Evolutionary conservation across 768 basidiomycete genomes (phyloP).

Genomic region (Suillus decipiens): DNA sequence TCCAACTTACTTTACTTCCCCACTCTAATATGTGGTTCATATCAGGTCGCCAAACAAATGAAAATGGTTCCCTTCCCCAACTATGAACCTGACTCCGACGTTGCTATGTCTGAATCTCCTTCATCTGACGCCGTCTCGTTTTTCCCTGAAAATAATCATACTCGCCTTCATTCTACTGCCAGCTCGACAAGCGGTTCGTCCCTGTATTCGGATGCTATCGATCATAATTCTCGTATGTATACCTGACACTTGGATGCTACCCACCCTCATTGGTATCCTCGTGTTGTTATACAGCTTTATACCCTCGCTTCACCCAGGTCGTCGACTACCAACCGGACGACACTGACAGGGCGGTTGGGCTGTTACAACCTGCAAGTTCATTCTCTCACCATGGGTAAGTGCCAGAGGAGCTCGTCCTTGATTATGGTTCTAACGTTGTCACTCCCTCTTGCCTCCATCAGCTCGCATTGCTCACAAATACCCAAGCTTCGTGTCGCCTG

Average conservation of each 20-base stretch:
- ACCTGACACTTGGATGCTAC: background rate
- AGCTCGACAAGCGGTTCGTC: constrained; percentile 56
- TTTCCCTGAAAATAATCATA: constrained; percentile 54
- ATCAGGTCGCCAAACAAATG: constrained; percentile 63
- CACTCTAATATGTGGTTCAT: constrained; percentile 18
- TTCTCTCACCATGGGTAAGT: constrained; percentile 77
- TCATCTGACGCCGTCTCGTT: constrained; percentile 59
- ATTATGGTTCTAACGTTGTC: constrained; percentile 16
- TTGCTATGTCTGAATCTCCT: constrained; percentile 63
- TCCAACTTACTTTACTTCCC: constrained; percentile 22
- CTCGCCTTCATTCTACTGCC: constrained; percentile 64
- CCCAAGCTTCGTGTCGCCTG: constrained; percentile 83
- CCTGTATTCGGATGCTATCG: constrained; percentile 48
- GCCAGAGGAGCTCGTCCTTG: constrained; percentile 9
- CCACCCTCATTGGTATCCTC: background rate
- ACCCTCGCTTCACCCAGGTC: constrained; percentile 64
- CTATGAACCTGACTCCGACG: constrained; percentile 60
- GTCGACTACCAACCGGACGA: constrained; percentile 51
- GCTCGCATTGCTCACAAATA: constrained; percentile 73
- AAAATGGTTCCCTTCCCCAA: constrained; percentile 79
- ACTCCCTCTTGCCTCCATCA: constrained; percentile 27
- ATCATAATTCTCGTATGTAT: constrained; percentile 50
- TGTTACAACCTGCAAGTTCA: constrained; percentile 63
- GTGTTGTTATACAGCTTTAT: constrained; percentile 38
- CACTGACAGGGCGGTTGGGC: constrained; percentile 51